phyloP scores from a whole-genome alignment of 495 filamentous ascomycete species.

The Bathelium albidoporum region DNA sequence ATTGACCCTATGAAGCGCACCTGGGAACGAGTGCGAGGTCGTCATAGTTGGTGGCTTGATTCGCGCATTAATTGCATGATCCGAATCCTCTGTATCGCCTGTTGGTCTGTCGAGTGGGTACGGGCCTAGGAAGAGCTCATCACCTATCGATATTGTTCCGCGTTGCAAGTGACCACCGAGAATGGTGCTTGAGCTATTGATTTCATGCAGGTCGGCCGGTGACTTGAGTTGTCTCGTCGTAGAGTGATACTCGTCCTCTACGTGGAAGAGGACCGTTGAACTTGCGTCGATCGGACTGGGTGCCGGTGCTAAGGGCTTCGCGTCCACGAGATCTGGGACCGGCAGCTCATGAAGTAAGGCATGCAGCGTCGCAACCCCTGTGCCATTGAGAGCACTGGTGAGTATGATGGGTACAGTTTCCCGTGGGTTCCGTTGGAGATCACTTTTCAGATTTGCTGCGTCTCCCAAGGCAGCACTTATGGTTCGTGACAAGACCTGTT shows the following conservation, averaged over 20 bases:
- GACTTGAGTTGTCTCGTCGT: conserved; percentile 14
- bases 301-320: background rate
- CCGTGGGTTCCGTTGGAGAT: conserved; percentile 20
- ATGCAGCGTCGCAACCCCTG: conserved; percentile 71
- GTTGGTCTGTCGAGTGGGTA: conserved; percentile 39
- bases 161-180: conserved; percentile 75
- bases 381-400: conserved; percentile 77
- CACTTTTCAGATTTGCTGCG: conserved; percentile 11
- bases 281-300: conserved; percentile 35
- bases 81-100: conserved; percentile 27
- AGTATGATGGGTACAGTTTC: conserved; percentile 70
- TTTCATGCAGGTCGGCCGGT: conserved; percentile 35
- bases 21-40: conserved; percentile 30
- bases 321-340: conserved; percentile 34
- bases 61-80: conserved; percentile 7
- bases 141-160: conserved; percentile 66
- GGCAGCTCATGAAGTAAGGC: conserved; percentile 71
- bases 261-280: conserved; percentile 64
- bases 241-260: conserved; percentile 64
- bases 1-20: conserved; percentile 25
- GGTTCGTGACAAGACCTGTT: conserved; percentile 20
- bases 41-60: conserved; percentile 10
- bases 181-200: conserved; percentile 39
- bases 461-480: conserved; percentile 16
- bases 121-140: conserved; percentile 70